phyloP scores from a whole-genome alignment of 75 land plant genomes.

The Picea sitchensis region DNA sequence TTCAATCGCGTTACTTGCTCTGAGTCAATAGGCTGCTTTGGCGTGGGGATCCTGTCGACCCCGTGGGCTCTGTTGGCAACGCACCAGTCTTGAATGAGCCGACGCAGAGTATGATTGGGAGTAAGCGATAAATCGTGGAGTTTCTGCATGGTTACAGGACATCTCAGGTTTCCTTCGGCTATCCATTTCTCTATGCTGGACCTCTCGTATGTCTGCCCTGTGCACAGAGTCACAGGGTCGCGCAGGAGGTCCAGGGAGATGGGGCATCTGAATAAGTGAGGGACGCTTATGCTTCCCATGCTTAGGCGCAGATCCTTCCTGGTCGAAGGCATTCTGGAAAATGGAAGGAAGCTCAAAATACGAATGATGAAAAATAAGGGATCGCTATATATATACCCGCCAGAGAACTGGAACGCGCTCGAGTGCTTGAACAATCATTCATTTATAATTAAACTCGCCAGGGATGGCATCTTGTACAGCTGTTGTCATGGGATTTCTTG shows the following conservation, averaged over 20 bases:
- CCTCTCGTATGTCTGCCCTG: slow-evolving; percentile 75
- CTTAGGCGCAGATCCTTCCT: no score
- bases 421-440: no score
- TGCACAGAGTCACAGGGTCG: slow-evolving; percentile 63
- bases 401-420: no score
- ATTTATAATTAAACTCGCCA: no score
- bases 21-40: slow-evolving; percentile 28
- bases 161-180: slow-evolving; percentile 48
- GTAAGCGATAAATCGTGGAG: slow-evolving; percentile 46
- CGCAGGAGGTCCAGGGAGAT: slow-evolving; percentile 65
- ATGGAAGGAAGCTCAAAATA: no score
- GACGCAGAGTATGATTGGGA: slow-evolving; percentile 75
- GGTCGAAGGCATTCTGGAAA: no score
- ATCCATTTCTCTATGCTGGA: slow-evolving; percentile 63
- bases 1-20: background rate
- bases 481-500: no score
- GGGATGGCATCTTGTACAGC: no score
- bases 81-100: slow-evolving; percentile 56
- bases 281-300: slow-evolving; percentile 22
- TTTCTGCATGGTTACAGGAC: slow-evolving; percentile 82
- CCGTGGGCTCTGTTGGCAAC: background rate
- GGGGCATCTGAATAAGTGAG: slow-evolving; percentile 62
- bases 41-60: slow-evolving; percentile 7
- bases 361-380: no score
- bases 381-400: no score